phyloP scores from a whole-genome alignment of 768 basidiomycete species.

The Mycena pura region DNA sequence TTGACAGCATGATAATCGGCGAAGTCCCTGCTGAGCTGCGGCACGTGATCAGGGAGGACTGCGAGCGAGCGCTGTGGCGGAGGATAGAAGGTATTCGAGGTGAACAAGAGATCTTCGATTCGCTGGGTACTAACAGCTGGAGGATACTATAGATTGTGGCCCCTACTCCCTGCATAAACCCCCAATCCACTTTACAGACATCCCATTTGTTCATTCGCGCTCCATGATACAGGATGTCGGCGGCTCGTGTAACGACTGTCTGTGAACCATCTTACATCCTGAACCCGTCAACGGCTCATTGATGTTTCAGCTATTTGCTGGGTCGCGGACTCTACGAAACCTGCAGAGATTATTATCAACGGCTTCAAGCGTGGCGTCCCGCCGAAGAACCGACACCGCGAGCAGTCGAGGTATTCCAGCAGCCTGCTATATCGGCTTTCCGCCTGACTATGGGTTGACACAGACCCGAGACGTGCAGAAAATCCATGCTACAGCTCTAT shows the following conservation, averaged over 20 bases:
- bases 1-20: conserved; percentile 72
- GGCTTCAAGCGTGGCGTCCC: conserved; percentile 81
- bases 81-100: conserved; percentile 56
- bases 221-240: conserved; percentile 33
- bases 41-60: conserved; percentile 59
- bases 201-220: conserved; percentile 67
- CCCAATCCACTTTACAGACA: conserved; percentile 60
- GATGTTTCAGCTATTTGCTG: conserved; percentile 69
- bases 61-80: conserved; percentile 68
- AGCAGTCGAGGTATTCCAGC: conserved; percentile 62
- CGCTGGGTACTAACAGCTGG: background rate
- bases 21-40: conserved; percentile 58
- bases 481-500: conserved; percentile 60
- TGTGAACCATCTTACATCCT: conserved; percentile 19
- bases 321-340: conserved; percentile 55
- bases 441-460: background rate
- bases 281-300: background rate
- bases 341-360: conserved; percentile 74
- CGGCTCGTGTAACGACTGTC: conserved; percentile 77
- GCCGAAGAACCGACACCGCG: conserved; percentile 68
- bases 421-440: background rate
- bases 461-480: conserved; percentile 61
- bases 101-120: conserved; percentile 30
- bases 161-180: conserved; percentile 61
- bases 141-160: background rate